Evolutionary conservation across 2,329 filamentous ascomycete species (phyloP).

Genomic region (Claviceps pusilla): DNA sequence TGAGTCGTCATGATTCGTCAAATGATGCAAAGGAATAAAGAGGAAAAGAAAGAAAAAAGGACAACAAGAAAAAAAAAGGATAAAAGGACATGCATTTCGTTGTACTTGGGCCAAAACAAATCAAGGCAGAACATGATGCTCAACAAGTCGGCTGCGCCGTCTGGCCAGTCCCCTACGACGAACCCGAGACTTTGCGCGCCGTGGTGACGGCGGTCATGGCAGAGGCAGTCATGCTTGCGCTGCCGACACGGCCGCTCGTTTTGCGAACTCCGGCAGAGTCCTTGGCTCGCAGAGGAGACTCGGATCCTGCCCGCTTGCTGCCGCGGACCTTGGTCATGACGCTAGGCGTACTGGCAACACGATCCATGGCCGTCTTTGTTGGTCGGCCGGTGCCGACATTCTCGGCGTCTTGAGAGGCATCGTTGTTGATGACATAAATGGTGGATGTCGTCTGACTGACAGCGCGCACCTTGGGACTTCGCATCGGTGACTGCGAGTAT

Average conservation of each 20-base stretch:
- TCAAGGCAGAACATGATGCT: background rate
- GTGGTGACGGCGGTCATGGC: slow-evolving; percentile 25
- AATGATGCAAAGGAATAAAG: background rate
- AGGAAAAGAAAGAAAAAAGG: slow-evolving; percentile 3
- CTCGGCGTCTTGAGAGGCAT: slow-evolving; percentile 55
- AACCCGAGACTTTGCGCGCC: slow-evolving; percentile 38
- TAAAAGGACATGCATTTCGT: background rate
- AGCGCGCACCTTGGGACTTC: slow-evolving; percentile 49
- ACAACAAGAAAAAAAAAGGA: background rate
- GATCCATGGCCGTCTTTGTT: slow-evolving; percentile 40
- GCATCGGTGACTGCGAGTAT: slow-evolving; percentile 45
- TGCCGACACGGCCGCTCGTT: slow-evolving; percentile 50
- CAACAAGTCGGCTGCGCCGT: background rate
- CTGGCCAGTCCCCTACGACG: slow-evolving; percentile 14
- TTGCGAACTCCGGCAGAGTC: slow-evolving; percentile 44
- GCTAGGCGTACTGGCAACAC: slow-evolving; percentile 37
- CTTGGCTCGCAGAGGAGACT: slow-evolving; percentile 35
- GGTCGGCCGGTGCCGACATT: slow-evolving; percentile 47
- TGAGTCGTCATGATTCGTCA: slow-evolving; percentile 30
- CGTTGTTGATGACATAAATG: slow-evolving; percentile 49
- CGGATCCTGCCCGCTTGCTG: slow-evolving; percentile 34
- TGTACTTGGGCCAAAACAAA: too few relatives aligned
- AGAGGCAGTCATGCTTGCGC: slow-evolving; percentile 31
- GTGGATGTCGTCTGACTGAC: slow-evolving; percentile 65
- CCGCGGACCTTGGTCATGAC: slow-evolving; percentile 51